Base-by-base conservation (phyloP, 179 eudicot genomes). In the Drosera spatulata region DNA sequence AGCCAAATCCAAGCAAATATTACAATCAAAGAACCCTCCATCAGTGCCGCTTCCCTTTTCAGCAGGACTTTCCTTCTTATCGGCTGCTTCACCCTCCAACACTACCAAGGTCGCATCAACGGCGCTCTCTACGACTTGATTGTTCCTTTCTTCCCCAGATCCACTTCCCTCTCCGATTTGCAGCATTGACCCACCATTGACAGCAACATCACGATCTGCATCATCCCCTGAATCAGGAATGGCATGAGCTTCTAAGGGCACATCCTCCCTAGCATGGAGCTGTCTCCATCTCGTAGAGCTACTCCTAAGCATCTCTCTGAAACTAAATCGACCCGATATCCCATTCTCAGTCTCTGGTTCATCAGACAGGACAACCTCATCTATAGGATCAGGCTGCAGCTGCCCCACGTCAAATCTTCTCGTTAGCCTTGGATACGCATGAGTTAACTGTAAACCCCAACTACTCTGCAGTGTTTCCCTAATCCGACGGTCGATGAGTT, bases 21-120 rank as follows among this genome's bases (percentile, higher is more conserved):
- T 91, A 67, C 98, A 91, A 64, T 89, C 89, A 39, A 89, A 89
- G 61, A 81, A 88, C 58, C 88, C 75, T 11, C 82, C 82, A 15
- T 74, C 83, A 38, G 79, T 79, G 5, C 60, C 58, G 11, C 11
- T 46, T 39, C 65, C 70, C 80, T 77, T 84, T 11, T 75, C 85
- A 61, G 63, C 72, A 49, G 74, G 81, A 22, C 76, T 81, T 64
- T 77, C 85, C 44, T 77, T 79, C 67, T 78, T 70, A 33, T 67
- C 80, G 45, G 71, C 49, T 5, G 59, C 61, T 61, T 58, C 79
- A 38, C 70, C 71, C 54, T 79, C 80, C 11, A 46, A 46, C 49
- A 59, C 68, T n/a, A 67, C 69, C 46, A 69, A 52, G 63, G 66
- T 74, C 55, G 72, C 73, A 67, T 84, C 95, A 64, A 83, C 79